phyloP scores from a whole-genome alignment of 768 basidiomycete genomes.

The Kondoa malvinella region DNA sequence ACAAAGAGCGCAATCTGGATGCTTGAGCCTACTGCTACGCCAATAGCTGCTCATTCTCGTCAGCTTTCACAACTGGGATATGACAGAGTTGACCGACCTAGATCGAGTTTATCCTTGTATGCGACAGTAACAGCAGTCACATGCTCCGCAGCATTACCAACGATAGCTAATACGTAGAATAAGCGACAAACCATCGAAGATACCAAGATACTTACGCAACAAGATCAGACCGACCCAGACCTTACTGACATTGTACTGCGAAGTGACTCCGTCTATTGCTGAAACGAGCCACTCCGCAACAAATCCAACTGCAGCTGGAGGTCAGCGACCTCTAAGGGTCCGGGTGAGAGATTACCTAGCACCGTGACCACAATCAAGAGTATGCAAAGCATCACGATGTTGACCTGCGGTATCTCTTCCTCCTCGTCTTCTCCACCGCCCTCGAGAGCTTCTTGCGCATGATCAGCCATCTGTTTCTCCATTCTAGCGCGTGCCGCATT shows the following conservation, averaged over 20 bases:
- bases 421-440: conserved; percentile 26
- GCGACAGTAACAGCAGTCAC: conserved; percentile 82
- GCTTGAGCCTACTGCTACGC: conserved; percentile 15
- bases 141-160: conserved; percentile 43
- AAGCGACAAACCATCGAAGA: conserved; percentile 10
- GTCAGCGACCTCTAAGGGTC: no score
- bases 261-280: conserved; percentile 55
- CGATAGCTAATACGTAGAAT: conserved; percentile 11
- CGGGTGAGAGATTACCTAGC: no score
- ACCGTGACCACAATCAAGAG: conserved; percentile 23
- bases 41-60: background rate
- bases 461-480: background rate
- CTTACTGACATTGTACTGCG: conserved; percentile 42
- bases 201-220: conserved; percentile 33
- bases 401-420: conserved; percentile 21
- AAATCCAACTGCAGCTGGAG: conserved; percentile 41
- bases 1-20: conserved; percentile 74
- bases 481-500: conserved; percentile 11
- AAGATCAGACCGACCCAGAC: conserved; percentile 82
- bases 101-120: conserved; percentile 65
- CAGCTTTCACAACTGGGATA: background rate
- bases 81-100: conserved; percentile 40
- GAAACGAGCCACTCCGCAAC: conserved; percentile 56
- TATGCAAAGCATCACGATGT: conserved; percentile 15
- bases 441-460: conserved; percentile 13